A percentile compares a stretch with the other conserved stretches of the same genome.
phyloP scores from a whole-genome alignment of 2,329 filamentous ascomycete species.

The Alternaria longipes region DNA sequence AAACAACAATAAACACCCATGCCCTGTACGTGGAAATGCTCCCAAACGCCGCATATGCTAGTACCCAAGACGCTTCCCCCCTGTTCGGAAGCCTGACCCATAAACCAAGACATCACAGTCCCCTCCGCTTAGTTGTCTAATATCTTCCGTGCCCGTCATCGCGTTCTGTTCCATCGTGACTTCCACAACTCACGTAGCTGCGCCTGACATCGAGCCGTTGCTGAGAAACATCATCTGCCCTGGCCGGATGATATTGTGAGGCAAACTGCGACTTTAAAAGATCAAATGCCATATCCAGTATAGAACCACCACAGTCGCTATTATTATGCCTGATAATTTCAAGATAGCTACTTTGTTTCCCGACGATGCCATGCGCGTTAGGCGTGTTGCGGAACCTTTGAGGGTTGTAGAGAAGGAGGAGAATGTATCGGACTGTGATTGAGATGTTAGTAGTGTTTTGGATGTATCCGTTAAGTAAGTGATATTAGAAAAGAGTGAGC shows the following conservation, averaged over 20 bases:
- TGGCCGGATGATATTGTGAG: not conserved
- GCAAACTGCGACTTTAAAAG: not conserved
- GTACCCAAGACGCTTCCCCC: not conserved
- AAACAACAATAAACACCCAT: not conserved
- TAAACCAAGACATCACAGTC: not conserved
- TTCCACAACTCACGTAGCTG: not conserved
- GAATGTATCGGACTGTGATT: slow-evolving; percentile 86
- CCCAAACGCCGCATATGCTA: slow-evolving; percentile 8
- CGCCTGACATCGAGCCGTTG: no score
- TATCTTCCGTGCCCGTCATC: not conserved
- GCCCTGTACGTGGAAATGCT: not conserved
- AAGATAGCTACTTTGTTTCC: slow-evolving; percentile 92
- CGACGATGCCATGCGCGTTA: slow-evolving; percentile 88
- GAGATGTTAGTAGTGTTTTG: not conserved
- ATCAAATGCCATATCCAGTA: slow-evolving; percentile 69
- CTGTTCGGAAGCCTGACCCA: not conserved
- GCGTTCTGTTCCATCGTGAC: not conserved
- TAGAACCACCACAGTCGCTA: slow-evolving; percentile 75
- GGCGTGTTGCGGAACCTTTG: slow-evolving; percentile 81
- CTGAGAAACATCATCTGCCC: not conserved
- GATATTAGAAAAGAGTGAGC: no score
- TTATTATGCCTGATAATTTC: slow-evolving; percentile 85
- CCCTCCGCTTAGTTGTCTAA: not conserved
- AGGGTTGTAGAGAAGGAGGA: slow-evolving; percentile 83
- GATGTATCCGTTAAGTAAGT: not conserved